Base-by-base conservation (phyloP, 176 grass and related monocot species). In the Aegilops speltoides region DNA sequence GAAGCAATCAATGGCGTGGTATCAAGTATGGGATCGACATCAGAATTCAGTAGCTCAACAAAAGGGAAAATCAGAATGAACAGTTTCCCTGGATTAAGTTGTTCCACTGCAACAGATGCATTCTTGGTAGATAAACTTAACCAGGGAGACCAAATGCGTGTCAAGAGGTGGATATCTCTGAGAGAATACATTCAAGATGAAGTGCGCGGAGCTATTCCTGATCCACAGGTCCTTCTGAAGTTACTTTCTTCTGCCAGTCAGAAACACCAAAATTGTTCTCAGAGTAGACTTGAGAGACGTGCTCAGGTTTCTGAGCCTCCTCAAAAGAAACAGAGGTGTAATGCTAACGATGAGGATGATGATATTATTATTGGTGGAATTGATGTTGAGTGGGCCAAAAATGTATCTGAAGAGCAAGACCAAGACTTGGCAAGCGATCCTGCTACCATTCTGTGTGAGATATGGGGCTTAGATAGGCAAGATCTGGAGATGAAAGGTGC, bases 181-280 rank as follows among this genome's bases (percentile, higher is more conserved):
- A 95, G 82, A 82, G 82, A 94, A 75, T 91, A 90, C 84, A 92
- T 98, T 82, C 89, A 93, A 84, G 91, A 98, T 71, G 89, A 90
- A 64, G 77, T 93, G 25, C 92, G 88, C 25, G 89, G 77, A 80
- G 81, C 81, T 76, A 87, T 98, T 62, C 93, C 96, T 89, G 96
- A 98, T 87, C 89, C 89, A 17, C 96, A 98, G 91, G 93, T 98
- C 33, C 73, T 95, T 56, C 82, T 95, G n/a, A 98, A 98, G 89
- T 89, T 98, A 85, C 88, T 98, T 15, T 95, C 93, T 63, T 90
- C 88, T 83, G 59, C 84, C 38, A 82, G 93, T 87, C 85, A 83
- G 82, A 92, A 87, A 80, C 73, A 84, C 90, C 79, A 90, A 64
- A 89, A 63, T 46, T 77, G 19, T 79, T 85, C 89, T 67, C 67